Percentiles rank a stretch among this genome's conserved stretches.
phyloP scores from a whole-genome alignment of 148 eudicot genomes.

The Salicornia ramosissima region DNA sequence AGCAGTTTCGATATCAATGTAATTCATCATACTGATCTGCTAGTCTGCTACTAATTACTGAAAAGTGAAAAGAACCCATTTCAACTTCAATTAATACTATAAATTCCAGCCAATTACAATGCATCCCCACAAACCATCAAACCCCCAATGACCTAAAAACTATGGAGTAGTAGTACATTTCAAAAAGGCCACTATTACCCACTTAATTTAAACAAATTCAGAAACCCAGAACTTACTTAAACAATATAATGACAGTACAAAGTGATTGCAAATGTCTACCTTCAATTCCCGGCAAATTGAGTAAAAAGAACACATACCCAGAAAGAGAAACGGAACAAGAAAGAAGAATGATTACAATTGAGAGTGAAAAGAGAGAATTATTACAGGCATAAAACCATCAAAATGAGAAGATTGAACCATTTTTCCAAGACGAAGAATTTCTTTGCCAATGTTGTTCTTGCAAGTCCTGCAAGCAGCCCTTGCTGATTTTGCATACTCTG shows the following conservation, averaged over 20 bases:
- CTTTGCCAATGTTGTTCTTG: conserved; percentile 66
- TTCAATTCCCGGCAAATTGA: background rate
- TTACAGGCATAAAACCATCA: conserved; percentile 97
- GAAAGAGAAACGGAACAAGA: background rate
- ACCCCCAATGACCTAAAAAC: too few relatives aligned
- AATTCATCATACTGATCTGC: background rate
- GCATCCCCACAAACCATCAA: too few relatives aligned
- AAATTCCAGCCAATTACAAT: background rate
- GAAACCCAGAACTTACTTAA: too few relatives aligned
- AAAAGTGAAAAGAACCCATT: too few relatives aligned
- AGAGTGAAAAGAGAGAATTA: conserved; percentile 23
- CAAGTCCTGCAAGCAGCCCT: conserved; percentile 89
- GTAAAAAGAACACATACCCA: conserved; percentile 15
- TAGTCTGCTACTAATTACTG: too few relatives aligned
- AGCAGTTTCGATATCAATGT: background rate
- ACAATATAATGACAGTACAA: background rate
- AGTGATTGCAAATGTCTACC: background rate
- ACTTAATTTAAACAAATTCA: too few relatives aligned
- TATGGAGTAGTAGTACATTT: too few relatives aligned
- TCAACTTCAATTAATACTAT: too few relatives aligned
- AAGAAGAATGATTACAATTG: conserved; percentile 5
- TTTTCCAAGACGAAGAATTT: conserved; percentile 72
- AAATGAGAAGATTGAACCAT: conserved; percentile 90
- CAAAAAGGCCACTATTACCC: too few relatives aligned
- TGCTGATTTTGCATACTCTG: conserved; percentile 89